Percentiles rank a stretch among this genome's conserved stretches.
Evolutionary conservation across 768 basidiomycete genomes (phyloP).

Genomic region (Podaxis sp.): DNA sequence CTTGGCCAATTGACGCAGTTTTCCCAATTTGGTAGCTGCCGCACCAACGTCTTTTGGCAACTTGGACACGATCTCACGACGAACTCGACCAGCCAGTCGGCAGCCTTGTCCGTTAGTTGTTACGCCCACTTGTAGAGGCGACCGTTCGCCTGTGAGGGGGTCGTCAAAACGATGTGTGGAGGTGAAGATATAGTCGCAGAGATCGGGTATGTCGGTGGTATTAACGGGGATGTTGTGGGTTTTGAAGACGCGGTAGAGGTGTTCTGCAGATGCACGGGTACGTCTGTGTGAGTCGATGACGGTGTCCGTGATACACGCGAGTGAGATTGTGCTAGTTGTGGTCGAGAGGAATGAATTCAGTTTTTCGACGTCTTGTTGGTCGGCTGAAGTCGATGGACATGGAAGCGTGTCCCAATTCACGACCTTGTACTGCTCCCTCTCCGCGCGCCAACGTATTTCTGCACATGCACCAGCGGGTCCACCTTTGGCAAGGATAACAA

Average conservation of each 20-base stretch:
- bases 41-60: slow-evolving; percentile 72
- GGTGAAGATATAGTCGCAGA: slow-evolving; percentile 90
- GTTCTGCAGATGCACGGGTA: slow-evolving; percentile 50
- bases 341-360: slow-evolving; percentile 49
- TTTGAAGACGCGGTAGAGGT: slow-evolving; percentile 56
- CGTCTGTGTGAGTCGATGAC: slow-evolving; percentile 45
- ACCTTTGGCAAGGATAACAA: slow-evolving; percentile 61
- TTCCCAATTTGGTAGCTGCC: slow-evolving; percentile 75
- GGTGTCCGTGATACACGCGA: slow-evolving; percentile 86
- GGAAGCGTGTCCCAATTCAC: slow-evolving; percentile 54
- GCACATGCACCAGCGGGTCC: slow-evolving; percentile 55
- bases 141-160: slow-evolving; percentile 39
- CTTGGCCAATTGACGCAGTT: slow-evolving; percentile 59
- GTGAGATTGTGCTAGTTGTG: slow-evolving; percentile 27
- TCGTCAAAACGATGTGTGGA: slow-evolving; percentile 81
- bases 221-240: slow-evolving; percentile 73
- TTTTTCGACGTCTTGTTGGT: slow-evolving; percentile 37
- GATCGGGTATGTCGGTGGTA: slow-evolving; percentile 79
- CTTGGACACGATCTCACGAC: slow-evolving; percentile 76
- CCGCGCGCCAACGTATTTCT: slow-evolving; percentile 67
- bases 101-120: slow-evolving; percentile 94
- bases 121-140: slow-evolving; percentile 72
- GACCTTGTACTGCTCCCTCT: slow-evolving; percentile 54
- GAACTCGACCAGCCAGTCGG: slow-evolving; percentile 74
- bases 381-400: slow-evolving; percentile 27